Base-by-base conservation (phyloP, 805 yeast genomes). In the Lachancea sp. region DNA sequence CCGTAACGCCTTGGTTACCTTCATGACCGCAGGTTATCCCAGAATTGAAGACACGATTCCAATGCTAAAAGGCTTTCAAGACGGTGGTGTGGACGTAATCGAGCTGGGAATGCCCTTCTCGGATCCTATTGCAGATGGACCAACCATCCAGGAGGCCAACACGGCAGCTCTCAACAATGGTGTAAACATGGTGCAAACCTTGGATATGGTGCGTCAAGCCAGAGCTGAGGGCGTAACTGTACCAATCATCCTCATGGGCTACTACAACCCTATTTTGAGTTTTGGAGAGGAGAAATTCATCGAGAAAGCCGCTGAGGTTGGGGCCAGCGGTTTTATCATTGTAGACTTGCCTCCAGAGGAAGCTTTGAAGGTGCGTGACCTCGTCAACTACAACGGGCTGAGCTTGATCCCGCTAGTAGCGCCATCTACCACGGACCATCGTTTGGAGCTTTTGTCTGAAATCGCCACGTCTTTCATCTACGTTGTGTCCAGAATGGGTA, bases 61-160 rank as follows among this genome's bases (percentile, higher is more conserved):
- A 7, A 78, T 90, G 51, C 63, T 93, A 64, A 77, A 81, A 62
- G 91, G 93, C 18, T 78, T 93, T 70, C 98, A 93, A 70, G 85
- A 78, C 25, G 97, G 96, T 53, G 99, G 99, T 46, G 95, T 85
- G 32, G 98, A 93, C 61, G 77, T 93, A 50, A 87, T 93, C 55
- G 99, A 93, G 69, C 70, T 93, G 38, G 99, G 99, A 50, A 70
- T 93, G 63, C 99, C 99, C 39, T 93, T 93, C 65, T 83, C 96
- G 18, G 99, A 93, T 64, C 99, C 99, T 32, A 89, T 93, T 63
- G 99, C 98, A 29, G 99, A 93, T 66, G 99, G 99, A 39, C 95
- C 98, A 33, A 87, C 95, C 15, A 93, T 93, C 58, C 99, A 93
- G 70, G 80, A 72, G 29, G 88, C 98, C 32, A 90, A 90, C 69